Conservation (phyloP, 768 basidiomycete species). For the Goffeauzyma gilvescens region DNA sequence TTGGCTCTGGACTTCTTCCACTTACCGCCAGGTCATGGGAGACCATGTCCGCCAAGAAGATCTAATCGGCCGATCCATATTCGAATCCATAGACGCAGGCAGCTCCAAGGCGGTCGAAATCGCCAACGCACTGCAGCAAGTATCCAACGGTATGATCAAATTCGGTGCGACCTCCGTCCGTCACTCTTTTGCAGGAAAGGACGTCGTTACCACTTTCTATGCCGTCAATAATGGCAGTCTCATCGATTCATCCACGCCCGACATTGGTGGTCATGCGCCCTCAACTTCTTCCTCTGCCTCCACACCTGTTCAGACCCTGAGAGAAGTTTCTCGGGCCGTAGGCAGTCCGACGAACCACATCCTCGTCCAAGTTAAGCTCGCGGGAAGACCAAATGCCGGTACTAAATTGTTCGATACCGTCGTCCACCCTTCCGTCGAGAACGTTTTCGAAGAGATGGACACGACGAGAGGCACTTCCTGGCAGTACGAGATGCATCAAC, state of each 20-base stretch:
- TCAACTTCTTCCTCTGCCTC: background rate
- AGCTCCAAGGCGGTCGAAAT: slow-evolving; percentile 12
- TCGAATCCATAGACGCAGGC: slow-evolving; percentile 24
- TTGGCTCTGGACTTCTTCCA: slow-evolving; percentile 31
- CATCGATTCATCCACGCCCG: no score
- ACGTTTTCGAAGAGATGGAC: slow-evolving; percentile 59
- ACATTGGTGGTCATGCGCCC: background rate
- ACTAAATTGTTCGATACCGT: slow-evolving; percentile 12
- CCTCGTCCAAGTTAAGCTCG: slow-evolving; percentile 26
- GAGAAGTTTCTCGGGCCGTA: no score
- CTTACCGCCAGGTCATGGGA: slow-evolving; percentile 27
- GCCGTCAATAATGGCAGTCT: no score
- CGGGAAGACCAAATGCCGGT: slow-evolving; percentile 2
- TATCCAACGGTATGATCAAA: slow-evolving; percentile 13
- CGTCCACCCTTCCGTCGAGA: slow-evolving; percentile 27
- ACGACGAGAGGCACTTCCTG: slow-evolving; percentile 54
- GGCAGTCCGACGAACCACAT: slow-evolving; percentile 17
- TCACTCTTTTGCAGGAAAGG: slow-evolving; percentile 25
- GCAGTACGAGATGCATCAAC: slow-evolving; percentile 81
- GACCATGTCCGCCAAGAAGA: slow-evolving; percentile 18
- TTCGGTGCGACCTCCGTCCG: slow-evolving; percentile 16
- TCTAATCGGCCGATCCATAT: slow-evolving; percentile 31
- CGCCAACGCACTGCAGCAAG: slow-evolving; percentile 20
- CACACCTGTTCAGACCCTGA: background rate
- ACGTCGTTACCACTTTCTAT: slow-evolving; percentile 31